Evolutionary conservation across 331 rosid genomes (phyloP).

Genomic region (Rhamnella rubrinervis): DNA sequence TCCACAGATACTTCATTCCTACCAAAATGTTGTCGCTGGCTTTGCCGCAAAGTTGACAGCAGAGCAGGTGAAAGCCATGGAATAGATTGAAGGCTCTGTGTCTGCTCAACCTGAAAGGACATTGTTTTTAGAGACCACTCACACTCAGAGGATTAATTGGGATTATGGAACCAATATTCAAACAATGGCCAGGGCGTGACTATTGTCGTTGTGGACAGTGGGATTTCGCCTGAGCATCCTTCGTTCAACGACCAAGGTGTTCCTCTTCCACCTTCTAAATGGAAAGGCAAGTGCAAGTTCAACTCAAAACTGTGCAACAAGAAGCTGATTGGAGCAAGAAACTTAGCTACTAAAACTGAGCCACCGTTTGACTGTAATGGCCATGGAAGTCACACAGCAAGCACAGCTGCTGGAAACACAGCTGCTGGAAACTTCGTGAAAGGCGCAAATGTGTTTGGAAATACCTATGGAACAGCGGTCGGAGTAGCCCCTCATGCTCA

Average conservation of each 20-base stretch:
- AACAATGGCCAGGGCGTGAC: slow-evolving; percentile 54
- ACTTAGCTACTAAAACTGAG: too few relatives aligned
- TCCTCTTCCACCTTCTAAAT: slow-evolving; percentile 28
- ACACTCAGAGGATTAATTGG: slow-evolving; percentile 38
- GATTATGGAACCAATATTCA: slow-evolving; percentile 47
- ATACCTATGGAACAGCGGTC: background rate
- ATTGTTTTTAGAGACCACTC: slow-evolving; percentile 51
- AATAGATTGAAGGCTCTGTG: slow-evolving; percentile 45
- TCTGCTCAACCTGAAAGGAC: slow-evolving; percentile 35
- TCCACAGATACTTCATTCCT: slow-evolving; percentile 31
- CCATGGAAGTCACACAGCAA: slow-evolving; percentile 2
- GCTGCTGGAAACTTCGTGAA: slow-evolving; percentile 5
- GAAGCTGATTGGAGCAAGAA: background rate
- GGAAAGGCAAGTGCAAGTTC: slow-evolving; percentile 21
- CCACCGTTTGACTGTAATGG: slow-evolving; percentile 30
- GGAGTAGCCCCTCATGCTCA: slow-evolving; percentile 15
- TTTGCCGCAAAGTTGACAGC: slow-evolving; percentile 50
- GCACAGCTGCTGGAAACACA: slow-evolving; percentile 6
- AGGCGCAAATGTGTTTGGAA: background rate
- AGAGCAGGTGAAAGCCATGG: slow-evolving; percentile 44
- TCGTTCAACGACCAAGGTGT: slow-evolving; percentile 40
- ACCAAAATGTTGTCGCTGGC: slow-evolving; percentile 39
- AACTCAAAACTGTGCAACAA: background rate
- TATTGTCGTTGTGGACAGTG: slow-evolving; percentile 59
- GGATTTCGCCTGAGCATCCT: slow-evolving; percentile 45